phyloP scores from a whole-genome alignment of 1,139 yeast species.

The Hyphopichia buzzinii region DNA sequence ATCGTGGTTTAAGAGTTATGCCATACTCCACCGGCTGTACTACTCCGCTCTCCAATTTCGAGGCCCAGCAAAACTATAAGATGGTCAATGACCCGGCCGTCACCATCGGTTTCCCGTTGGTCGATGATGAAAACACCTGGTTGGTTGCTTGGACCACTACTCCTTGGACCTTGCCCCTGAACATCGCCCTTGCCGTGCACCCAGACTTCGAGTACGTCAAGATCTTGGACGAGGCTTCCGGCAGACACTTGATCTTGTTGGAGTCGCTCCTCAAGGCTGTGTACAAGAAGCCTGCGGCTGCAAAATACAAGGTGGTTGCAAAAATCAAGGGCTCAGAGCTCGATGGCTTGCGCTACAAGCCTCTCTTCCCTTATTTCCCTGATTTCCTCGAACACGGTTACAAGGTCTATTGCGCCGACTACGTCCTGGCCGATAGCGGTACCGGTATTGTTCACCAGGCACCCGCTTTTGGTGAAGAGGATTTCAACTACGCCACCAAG shows the following conservation, averaged over 20 bases:
- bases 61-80: slow-evolving; percentile 97
- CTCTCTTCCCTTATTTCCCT: slow-evolving; percentile 78
- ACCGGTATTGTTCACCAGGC: slow-evolving; percentile 99
- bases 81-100: slow-evolving; percentile 97
- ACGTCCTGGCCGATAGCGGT: slow-evolving; percentile 93
- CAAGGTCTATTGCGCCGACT: slow-evolving; percentile 76
- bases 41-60: slow-evolving; percentile 94
- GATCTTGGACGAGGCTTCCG: slow-evolving; percentile 84
- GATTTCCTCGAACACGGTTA: slow-evolving; percentile 79
- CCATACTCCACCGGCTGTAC: slow-evolving; percentile 98
- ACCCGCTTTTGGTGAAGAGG: slow-evolving; percentile 99
- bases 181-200: slow-evolving; percentile 86
- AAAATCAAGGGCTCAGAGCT: slow-evolving; percentile 75
- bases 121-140: slow-evolving; percentile 74
- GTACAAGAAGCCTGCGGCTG: slow-evolving; percentile 92
- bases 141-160: slow-evolving; percentile 99
- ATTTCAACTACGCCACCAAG: slow-evolving; percentile 77
- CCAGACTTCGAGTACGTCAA: slow-evolving; percentile 90
- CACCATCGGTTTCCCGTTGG: slow-evolving; percentile 82
- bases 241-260: slow-evolving; percentile 74
- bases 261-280: slow-evolving; percentile 78
- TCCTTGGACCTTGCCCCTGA: slow-evolving; percentile 98
- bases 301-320: slow-evolving; percentile 80
- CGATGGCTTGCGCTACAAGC: slow-evolving; percentile 76
- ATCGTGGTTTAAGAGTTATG: slow-evolving; percentile 96